Conservation (phyloP, 768 basidiomycete genomes). For the Termitomyces sp. region DNA sequence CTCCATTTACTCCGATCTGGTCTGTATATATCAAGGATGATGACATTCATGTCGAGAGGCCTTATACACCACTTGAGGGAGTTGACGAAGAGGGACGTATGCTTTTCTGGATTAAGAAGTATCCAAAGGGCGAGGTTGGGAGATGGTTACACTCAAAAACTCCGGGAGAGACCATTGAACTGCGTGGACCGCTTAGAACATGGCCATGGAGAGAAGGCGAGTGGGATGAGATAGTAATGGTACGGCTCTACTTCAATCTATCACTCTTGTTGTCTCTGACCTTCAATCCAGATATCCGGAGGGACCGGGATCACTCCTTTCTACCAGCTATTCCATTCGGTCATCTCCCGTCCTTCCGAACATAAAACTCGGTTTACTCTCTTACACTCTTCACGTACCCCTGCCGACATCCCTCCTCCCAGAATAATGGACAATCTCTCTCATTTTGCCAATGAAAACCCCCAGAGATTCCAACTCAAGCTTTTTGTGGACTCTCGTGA, state of each 20-base stretch:
- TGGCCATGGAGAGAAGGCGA: conserved; percentile 51
- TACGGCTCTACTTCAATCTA: conserved; percentile 22
- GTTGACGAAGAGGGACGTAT: conserved; percentile 64
- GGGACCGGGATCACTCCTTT: conserved; percentile 89
- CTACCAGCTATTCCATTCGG: conserved; percentile 64
- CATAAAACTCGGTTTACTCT: conserved; percentile 60
- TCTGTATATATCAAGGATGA: conserved; percentile 82
- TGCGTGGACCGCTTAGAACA: conserved; percentile 73
- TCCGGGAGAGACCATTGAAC: conserved; percentile 64
- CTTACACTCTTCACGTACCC: conserved; percentile 64
- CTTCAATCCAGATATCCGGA: conserved; percentile 65
- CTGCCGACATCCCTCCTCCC: conserved; percentile 67
- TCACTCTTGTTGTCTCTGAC: background rate
- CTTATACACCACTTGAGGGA: conserved; percentile 79
- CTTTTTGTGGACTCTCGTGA: conserved; percentile 62
- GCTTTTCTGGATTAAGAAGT: conserved; percentile 79
- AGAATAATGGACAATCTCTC: conserved; percentile 52
- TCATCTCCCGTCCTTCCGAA: conserved; percentile 35
- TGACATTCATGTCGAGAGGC: conserved; percentile 84
- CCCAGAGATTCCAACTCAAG: conserved; percentile 52
- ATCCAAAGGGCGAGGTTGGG: conserved; percentile 75
- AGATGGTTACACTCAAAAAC: conserved; percentile 76
- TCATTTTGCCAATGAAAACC: conserved; percentile 43
- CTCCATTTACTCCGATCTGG: conserved; percentile 50
- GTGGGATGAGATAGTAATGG: conserved; percentile 85